A percentile compares a stretch with the other conserved stretches of the same genome.
phyloP scores from a whole-genome alignment of 1,284 basidiomycete genomes.

The Takashimella koratensis region DNA sequence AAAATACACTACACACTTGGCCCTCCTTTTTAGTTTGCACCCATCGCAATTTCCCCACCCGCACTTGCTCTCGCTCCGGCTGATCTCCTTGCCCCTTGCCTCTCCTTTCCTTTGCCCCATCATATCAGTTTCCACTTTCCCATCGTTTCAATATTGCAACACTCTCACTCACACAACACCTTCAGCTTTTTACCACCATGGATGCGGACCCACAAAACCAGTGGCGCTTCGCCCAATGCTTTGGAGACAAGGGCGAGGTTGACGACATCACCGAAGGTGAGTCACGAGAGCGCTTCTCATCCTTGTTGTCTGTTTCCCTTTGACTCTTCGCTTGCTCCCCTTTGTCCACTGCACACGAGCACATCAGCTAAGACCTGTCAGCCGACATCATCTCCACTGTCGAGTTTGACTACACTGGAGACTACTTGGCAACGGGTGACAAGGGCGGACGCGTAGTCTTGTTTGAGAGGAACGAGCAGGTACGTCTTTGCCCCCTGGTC shows the following conservation, averaged over 20 bases:
- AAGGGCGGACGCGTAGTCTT: slow-evolving; percentile 98
- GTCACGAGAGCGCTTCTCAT: slow-evolving; percentile 4
- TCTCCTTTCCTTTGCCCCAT: not conserved
- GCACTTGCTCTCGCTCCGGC: no score
- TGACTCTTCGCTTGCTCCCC: slow-evolving; percentile 15
- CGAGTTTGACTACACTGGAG: slow-evolving; percentile 98
- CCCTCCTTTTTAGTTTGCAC: no score
- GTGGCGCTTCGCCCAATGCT: slow-evolving; percentile 99
- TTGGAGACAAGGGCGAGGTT: slow-evolving; percentile 98
- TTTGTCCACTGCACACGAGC: no score
- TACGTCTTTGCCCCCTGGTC: slow-evolving; percentile 52
- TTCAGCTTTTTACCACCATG: slow-evolving; percentile 49
- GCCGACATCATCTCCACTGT: slow-evolving; percentile 99
- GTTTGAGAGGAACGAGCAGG: slow-evolving; percentile 97
- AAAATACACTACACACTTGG: no score
- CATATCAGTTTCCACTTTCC: slow-evolving; percentile 14
- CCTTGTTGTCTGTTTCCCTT: slow-evolving; percentile 10
- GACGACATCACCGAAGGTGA: slow-evolving; percentile 99
- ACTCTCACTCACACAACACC: slow-evolving; percentile 13
- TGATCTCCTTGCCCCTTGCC: not conserved
- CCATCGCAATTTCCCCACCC: no score
- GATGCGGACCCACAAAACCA: slow-evolving; percentile 70
- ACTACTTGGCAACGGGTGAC: slow-evolving; percentile 98
- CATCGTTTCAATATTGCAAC: slow-evolving; percentile 10
- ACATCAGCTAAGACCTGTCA: no score